Conservation (phyloP, 176 grass and related monocot species). For the Thinopyrum elongatum region DNA sequence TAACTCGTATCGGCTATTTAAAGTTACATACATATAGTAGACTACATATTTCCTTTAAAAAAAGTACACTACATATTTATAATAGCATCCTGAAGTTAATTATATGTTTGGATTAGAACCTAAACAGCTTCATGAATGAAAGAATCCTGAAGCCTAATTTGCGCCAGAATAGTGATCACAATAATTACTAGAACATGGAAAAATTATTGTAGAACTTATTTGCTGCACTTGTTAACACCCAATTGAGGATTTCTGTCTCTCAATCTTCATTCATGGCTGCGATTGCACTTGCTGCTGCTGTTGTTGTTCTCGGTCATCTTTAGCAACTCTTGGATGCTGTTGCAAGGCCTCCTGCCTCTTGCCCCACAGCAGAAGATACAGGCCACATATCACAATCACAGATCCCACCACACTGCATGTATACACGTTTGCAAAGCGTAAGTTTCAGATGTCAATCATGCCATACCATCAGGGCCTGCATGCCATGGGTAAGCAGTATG, state of each 20-base stretch:
- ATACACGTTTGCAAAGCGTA: neutral
- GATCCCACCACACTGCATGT: constrained; percentile 61
- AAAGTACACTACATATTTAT: too few relatives aligned
- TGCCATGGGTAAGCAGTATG: neutral
- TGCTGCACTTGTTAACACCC: constrained; percentile 8
- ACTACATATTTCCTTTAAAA: too few relatives aligned
- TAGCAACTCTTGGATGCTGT: constrained; percentile 23
- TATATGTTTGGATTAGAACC: constrained; percentile 29
- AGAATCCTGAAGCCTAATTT: neutral
- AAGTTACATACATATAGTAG: too few relatives aligned
- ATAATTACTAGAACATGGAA: neutral
- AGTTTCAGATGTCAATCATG: neutral
- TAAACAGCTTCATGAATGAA: constrained; percentile 12
- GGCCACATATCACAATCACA: constrained; percentile 50
- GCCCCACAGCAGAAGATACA: constrained; percentile 83
- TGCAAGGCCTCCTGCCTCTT: constrained; percentile 60
- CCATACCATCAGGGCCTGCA: too few relatives aligned
- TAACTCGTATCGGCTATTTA: too few relatives aligned
- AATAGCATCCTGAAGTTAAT: too few relatives aligned
- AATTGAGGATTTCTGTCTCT: neutral
- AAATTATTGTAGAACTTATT: neutral
- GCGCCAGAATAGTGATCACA: neutral
- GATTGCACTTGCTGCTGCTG: constrained; percentile 9
- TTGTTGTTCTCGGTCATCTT: constrained; percentile 42
- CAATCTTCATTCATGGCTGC: constrained; percentile 10